Base-by-base conservation (phyloP, 1,139 yeast species). In the Lizanozyma gosingica region DNA sequence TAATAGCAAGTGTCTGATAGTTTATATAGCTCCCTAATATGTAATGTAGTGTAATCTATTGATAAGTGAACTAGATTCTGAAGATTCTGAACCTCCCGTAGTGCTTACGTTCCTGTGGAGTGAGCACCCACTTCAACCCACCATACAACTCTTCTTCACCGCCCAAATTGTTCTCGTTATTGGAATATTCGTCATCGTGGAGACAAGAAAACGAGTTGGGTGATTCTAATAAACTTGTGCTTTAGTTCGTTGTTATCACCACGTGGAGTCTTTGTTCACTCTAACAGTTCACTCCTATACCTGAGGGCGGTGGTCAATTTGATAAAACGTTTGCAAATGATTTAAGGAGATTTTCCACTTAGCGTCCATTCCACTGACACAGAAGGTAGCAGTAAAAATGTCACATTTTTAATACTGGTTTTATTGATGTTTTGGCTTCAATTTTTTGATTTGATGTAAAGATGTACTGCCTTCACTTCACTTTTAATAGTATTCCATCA, bases 121-220 rank as follows among this genome's bases (percentile, higher is more conserved):
- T 80, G 48, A 88, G 63, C 1, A 83, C 81, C 96, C 96, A 88
- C 44, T 80, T 79, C 40, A 83, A 76, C 6, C 79, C 80, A 18
- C 62, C 71, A 29, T 67, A 73, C 17, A 69, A 75, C 8, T 59
- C 58, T 37, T 65, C 73, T 38, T 71, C 73, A n/a, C 44, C 47
- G 14, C 39, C 44, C 11, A n/a, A n/a, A n/a, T 41, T 41, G 14
- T 22, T 37, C 27, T 51, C 49, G 38, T 50, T 50, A 14, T 35
- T 55, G 54, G 29, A 55, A 42, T 69, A 70, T 50, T 84, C 94
- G 41, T 82, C 92, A 45, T 84, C 92, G 50, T 87, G 96, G 66
- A 87, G 73, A 2, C 95, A 87, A 66, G 65, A 87, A 74, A 8
- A 87, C 83, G 37, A 90, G 71, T 57, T 90, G 97, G 0, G 95